Conservation (phyloP, 2,329 filamentous ascomycete species). For the Colletotrichum endophyticum region DNA sequence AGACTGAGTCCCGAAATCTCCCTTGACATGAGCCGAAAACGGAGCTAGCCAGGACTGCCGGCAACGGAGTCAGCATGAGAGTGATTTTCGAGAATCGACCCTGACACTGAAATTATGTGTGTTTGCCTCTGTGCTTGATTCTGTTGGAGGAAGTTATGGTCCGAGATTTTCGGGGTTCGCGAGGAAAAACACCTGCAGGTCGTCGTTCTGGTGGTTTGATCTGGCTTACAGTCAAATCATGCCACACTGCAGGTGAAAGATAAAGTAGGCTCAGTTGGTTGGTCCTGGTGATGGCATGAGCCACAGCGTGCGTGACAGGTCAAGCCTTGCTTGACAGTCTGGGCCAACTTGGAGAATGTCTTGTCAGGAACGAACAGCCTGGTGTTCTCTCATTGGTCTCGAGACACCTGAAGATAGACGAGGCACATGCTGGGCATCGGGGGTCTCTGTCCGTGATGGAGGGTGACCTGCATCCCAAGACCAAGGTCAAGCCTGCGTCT, state of each 20-base stretch:
- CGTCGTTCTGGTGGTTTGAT: background rate
- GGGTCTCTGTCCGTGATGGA: background rate
- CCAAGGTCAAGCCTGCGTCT: background rate
- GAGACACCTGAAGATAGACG: background rate
- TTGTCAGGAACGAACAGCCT: constrained; percentile 13
- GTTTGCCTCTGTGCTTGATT: background rate
- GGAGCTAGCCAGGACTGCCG: constrained; percentile 3
- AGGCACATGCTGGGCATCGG: constrained; percentile 7
- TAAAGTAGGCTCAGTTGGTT: background rate
- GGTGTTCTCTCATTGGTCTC: background rate
- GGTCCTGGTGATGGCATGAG: background rate
- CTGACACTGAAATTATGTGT: background rate
- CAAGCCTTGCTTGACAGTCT: background rate
- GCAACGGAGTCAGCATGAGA: background rate
- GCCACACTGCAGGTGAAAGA: background rate
- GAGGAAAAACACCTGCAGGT: background rate
- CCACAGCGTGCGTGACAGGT: background rate
- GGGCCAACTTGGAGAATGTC: background rate
- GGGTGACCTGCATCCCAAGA: background rate
- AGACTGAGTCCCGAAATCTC: background rate
- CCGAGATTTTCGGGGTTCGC: background rate
- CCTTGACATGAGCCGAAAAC: constrained; percentile 18
- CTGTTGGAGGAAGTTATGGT: background rate
- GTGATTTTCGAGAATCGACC: background rate
- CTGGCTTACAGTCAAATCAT: background rate